Evolutionary conservation across 208 protist genomes (phyloP).

Genomic region (Wallacemonas sp.): DNA sequence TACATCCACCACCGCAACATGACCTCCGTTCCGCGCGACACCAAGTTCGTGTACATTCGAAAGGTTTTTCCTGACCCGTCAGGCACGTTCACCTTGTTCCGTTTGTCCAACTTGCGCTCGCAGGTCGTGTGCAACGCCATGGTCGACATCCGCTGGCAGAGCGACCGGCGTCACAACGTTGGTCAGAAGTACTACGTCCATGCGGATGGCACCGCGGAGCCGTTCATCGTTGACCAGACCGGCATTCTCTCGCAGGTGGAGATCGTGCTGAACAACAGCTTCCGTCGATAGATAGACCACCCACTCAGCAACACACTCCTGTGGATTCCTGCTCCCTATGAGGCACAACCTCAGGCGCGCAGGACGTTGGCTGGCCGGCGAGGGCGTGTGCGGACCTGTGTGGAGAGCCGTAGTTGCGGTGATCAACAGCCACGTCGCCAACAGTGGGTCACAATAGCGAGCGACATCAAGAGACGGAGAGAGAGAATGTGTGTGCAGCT

Average conservation of each 20-base stretch:
- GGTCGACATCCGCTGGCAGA: slow-evolving; percentile 90
- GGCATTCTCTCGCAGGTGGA: slow-evolving; percentile 79
- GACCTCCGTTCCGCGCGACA: slow-evolving; percentile 62
- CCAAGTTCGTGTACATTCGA: slow-evolving; percentile 88
- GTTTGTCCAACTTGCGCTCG: slow-evolving; percentile 85
- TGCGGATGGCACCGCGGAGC: slow-evolving; percentile 70
- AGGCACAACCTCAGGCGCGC: no score
- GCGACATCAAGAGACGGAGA: no score
- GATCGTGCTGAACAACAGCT: slow-evolving; percentile 77
- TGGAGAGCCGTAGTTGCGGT: no score
- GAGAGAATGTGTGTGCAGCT: no score
- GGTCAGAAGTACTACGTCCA: slow-evolving; percentile 89
- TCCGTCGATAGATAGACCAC: slow-evolving; percentile 34
- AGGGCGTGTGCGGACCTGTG: no score
- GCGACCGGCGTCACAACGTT: slow-evolving; percentile 80
- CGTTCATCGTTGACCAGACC: slow-evolving; percentile 80
- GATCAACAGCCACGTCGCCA: no score
- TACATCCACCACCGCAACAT: slow-evolving; percentile 79
- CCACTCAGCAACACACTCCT: background rate
- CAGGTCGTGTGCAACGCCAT: slow-evolving; percentile 83
- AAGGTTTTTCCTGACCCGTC: slow-evolving; percentile 86
- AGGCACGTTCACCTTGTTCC: slow-evolving; percentile 76
- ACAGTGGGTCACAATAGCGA: no score
- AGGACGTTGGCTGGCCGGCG: no score
- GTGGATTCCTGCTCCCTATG: background rate